phyloP scores from a whole-genome alignment of 2,329 filamentous ascomycete genomes.

The Reticulascus tulasneorum region DNA sequence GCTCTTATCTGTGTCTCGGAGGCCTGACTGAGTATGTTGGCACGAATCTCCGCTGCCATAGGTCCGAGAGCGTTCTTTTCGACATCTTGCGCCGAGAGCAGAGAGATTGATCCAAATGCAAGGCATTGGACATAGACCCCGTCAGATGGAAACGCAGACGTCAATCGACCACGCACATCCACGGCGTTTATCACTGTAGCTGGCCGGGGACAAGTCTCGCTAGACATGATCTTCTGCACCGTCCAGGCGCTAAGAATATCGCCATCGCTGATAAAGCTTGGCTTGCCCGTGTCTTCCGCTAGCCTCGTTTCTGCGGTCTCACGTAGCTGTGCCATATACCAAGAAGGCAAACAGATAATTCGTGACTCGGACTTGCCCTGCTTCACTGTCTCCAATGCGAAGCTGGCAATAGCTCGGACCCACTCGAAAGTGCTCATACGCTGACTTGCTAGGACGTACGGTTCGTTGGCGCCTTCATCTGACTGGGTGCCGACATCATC shows the following conservation, averaged over 20 bases:
- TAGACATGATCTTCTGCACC: slow-evolving; percentile 4
- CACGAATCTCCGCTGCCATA: slow-evolving; percentile 2
- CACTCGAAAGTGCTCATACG: slow-evolving; percentile 22
- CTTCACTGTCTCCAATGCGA: slow-evolving; percentile 28
- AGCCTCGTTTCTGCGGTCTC: slow-evolving; percentile 26
- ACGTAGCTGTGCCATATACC: slow-evolving; percentile 24
- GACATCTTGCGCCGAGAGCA: slow-evolving; percentile 18
- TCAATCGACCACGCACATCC: slow-evolving; percentile 7
- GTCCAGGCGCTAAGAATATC: slow-evolving; percentile 10
- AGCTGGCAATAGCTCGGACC: slow-evolving; percentile 27
- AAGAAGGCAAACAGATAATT: slow-evolving; percentile 33
- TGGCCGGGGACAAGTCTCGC: background rate
- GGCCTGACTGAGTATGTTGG: slow-evolving; percentile 3
- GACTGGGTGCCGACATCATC: slow-evolving; percentile 15
- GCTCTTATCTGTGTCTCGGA: slow-evolving; percentile 7
- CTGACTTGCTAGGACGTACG: slow-evolving; percentile 18
- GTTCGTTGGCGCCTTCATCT: slow-evolving; percentile 21
- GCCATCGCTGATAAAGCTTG: slow-evolving; percentile 24
- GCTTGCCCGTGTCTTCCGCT: slow-evolving; percentile 8
- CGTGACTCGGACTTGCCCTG: slow-evolving; percentile 27
- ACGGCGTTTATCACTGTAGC: slow-evolving; percentile 8
- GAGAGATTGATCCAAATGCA: slow-evolving; percentile 15
- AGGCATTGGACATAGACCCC: slow-evolving; percentile 7
- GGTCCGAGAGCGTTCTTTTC: slow-evolving; percentile 4
- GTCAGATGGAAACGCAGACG: background rate